Evolutionary conservation across 306 rosid genomes (phyloP).

Genomic region (Rubus idaeus): DNA sequence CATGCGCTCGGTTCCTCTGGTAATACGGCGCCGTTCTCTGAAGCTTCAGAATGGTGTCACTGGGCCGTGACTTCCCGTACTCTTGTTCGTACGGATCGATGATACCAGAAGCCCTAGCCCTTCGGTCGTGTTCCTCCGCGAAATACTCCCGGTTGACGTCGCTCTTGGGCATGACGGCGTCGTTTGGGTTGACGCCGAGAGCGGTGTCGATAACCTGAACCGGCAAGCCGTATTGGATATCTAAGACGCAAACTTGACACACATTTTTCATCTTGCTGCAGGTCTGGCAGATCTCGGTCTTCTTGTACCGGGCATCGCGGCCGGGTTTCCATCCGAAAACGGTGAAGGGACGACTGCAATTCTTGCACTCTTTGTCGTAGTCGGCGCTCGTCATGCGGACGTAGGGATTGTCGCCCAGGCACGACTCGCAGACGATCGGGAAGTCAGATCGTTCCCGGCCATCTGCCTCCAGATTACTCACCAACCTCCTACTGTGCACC

Average conservation of each 20-base stretch:
- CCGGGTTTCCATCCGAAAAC: conserved; percentile 94
- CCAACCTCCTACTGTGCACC: background rate
- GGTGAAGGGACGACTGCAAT: conserved; percentile 85
- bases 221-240: conserved; percentile 81
- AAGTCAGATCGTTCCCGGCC: background rate
- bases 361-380: conserved; percentile 86
- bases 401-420: background rate
- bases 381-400: conserved; percentile 50
- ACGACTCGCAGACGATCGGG: background rate
- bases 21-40: conserved; percentile 86
- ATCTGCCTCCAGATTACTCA: background rate
- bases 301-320: conserved; percentile 81
- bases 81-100: conserved; percentile 25
- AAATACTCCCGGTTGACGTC: conserved; percentile 86
- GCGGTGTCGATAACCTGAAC: conserved; percentile 87
- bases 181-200: conserved; percentile 66
- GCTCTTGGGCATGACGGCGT: conserved; percentile 73
- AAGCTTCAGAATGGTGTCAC: conserved; percentile 85
- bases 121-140: conserved; percentile 90
- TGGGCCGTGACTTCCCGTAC: conserved; percentile 77
- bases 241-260: conserved; percentile 90
- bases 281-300: conserved; percentile 85
- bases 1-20: conserved; percentile 80
- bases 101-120: conserved; percentile 52
- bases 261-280: conserved; percentile 82